Base-by-base conservation (phyloP, 257 asterid genomes). In the Nemophila menziesii region DNA sequence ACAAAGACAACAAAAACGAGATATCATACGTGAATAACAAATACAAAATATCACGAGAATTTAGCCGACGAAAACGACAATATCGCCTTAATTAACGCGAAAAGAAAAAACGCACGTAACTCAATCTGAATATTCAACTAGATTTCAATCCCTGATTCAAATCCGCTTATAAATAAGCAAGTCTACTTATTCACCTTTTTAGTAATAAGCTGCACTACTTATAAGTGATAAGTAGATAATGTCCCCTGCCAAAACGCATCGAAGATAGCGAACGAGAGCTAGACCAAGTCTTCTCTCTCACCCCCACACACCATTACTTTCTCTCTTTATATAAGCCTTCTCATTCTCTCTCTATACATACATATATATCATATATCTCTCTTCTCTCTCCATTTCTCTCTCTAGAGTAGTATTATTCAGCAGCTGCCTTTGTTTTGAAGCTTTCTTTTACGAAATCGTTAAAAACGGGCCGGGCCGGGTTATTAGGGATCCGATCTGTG, bases 191-290 rank as follows among this genome's bases (percentile, higher is more conserved):
- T 75, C 53, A 41, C 0, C 0, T 15, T 52, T 39, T 36, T 13
- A 64, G 4, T 0, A 0, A 79, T 68, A 69, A 6, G 61, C 0
- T 0, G 0, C 0, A 0, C 0, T 0, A 0, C 57, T 22, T 71
- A 78, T 81, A 41, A 58, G 34, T 50, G 89, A 81, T 81, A 78
- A 56, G 80, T 64, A 73, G 58, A 70, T 14, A 39, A 4, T 19
- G 75, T 66, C 77, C 53, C 64, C 84, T 77, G 94, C 84, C 79
- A 75, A 82, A 79, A n/a, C 74, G 92, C 97, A 79, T 82, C 84
- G 87, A 74, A 72, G 93, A 79, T 79, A 74, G 92, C 82, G 87
- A 4, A 12, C 0, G 20, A 16, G 20, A 8, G 22, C 13, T 11
- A 79, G 97, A 74, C 97, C 92, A 71, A 73, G 93, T 78, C 93